Evolutionary conservation across 805 yeast genomes (phyloP), one percentile per base, ranked within the genome.

Genomic region (Starmerella lactis-condensi): DNA sequence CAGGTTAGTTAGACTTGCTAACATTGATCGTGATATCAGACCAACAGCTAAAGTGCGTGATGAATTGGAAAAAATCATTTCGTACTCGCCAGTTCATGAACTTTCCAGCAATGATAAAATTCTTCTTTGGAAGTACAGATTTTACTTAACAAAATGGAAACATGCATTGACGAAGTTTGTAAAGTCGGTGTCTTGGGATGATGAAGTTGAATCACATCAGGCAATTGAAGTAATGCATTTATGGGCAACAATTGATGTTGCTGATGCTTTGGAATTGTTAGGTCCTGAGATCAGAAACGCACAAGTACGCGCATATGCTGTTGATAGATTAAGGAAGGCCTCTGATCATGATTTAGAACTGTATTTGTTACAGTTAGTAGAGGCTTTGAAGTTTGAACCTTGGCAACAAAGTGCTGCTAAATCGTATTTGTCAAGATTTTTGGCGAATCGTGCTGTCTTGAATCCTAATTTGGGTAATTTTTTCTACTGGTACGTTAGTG

Each of bases 401-500:
- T 42, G 42, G 37, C 25, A 32, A 12, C 33, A 36, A n/a, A 33
- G 39, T 10, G 34, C 42, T 6, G 30, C 36, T 2, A 39, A 37
- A 22, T 49, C 56, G 4, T 44, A 50, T 29, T 31, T 60, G 24
- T 58, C 61, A 3, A 67, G 69, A 31, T 82, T 85, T 47, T 56
- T 89, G 24, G 72, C 83, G 25, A 70, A 70, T 17, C 61, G 85
- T 28, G 72, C 93, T 0, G 58, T 72, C 1, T 57, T 64, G 13
- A 76, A 75, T 47, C 64, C 66, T 14, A 58, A 65, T 13, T 57
- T 91, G 24, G 89, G 93, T 0, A 82, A 73, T 47, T 79, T 67
- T 47, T 69, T 91, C 38, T 83, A 79, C 51, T 89, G 98, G 96
- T 79, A 75, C 48, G 65, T 89, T 30, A 74, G 72, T 40, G 93